phyloP scores from a whole-genome alignment of 495 filamentous ascomycete species.

The Aspergillus heteromorphus region DNA sequence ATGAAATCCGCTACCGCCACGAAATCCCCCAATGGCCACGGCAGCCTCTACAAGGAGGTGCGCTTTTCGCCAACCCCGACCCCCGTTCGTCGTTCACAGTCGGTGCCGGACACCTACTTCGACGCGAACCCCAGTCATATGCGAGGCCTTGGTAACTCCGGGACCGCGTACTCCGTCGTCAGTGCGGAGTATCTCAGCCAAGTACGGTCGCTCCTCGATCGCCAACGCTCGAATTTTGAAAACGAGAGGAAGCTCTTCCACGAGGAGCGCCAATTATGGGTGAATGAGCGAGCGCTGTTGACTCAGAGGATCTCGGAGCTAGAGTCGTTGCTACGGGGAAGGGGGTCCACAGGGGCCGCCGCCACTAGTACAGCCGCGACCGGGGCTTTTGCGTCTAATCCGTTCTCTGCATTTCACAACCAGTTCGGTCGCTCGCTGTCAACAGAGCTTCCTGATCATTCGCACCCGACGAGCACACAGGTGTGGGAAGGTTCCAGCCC shows the following conservation, averaged over 20 bases:
- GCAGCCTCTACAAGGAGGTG: constrained; percentile 44
- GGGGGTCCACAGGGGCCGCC: constrained; percentile 9
- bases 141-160: constrained; percentile 7
- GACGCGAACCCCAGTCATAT: constrained; percentile 17
- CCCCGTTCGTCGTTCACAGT: constrained; percentile 35
- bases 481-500: constrained; percentile 44
- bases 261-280: constrained; percentile 38
- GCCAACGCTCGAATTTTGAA: constrained; percentile 35
- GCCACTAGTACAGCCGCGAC: constrained; percentile 2
- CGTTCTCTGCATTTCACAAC: not conserved
- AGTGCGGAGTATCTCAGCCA: constrained; percentile 35
- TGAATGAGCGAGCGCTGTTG: constrained; percentile 34
- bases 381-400: constrained; percentile 5
- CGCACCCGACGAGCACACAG: constrained; percentile 14
- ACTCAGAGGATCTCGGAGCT: constrained; percentile 36
- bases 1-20: constrained; percentile 29
- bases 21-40: constrained; percentile 33
- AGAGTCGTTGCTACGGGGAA: constrained; percentile 24
- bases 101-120: constrained; percentile 31
- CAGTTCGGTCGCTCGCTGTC: not conserved
- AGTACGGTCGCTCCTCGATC: constrained; percentile 37
- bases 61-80: constrained; percentile 42
- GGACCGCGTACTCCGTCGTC: constrained; percentile 14
- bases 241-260: constrained; percentile 35
- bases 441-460: not conserved